phyloP scores from a whole-genome alignment of 345 rosid genomes.

The Trapa bicornis region DNA sequence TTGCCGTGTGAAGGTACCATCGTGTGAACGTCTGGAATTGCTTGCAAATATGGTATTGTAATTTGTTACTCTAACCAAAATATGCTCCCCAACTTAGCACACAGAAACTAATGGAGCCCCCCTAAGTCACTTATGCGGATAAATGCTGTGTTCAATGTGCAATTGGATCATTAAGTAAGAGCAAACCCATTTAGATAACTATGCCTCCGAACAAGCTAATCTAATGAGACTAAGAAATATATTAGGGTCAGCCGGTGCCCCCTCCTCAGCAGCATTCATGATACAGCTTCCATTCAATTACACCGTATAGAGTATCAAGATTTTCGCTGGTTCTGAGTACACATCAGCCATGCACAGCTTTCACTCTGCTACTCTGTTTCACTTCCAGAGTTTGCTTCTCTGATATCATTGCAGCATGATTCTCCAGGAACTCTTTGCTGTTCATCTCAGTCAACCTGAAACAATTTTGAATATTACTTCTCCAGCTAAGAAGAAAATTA shows the following conservation, averaged over 20 bases:
- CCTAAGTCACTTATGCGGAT: too few relatives aligned
- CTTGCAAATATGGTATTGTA: too few relatives aligned
- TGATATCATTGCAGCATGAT: conserved; percentile 30
- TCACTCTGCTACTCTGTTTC: conserved; percentile 9
- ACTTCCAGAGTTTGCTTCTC: conserved; percentile 19
- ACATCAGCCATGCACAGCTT: conserved; percentile 3
- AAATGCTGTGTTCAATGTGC: too few relatives aligned
- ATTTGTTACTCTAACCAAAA: too few relatives aligned
- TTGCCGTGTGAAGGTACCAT: too few relatives aligned
- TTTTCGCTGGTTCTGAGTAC: background rate
- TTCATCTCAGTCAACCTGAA: conserved; percentile 92
- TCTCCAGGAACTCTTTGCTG: conserved; percentile 86
- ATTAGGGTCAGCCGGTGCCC: background rate
- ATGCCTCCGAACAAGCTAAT: too few relatives aligned
- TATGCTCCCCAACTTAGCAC: too few relatives aligned
- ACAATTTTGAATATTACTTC: background rate
- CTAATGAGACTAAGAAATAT: background rate
- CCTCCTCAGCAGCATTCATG: background rate
- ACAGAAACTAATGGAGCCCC: too few relatives aligned
- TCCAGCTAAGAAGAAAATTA: background rate
- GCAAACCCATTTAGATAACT: too few relatives aligned
- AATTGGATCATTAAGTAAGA: too few relatives aligned
- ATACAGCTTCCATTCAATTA: background rate
- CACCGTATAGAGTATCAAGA: background rate
- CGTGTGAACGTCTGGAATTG: too few relatives aligned